Percentiles rank a stretch among this genome's conserved stretches.
Conservation (phyloP, 2,329 filamentous ascomycete genomes). For the Colletotrichum godetiae region DNA sequence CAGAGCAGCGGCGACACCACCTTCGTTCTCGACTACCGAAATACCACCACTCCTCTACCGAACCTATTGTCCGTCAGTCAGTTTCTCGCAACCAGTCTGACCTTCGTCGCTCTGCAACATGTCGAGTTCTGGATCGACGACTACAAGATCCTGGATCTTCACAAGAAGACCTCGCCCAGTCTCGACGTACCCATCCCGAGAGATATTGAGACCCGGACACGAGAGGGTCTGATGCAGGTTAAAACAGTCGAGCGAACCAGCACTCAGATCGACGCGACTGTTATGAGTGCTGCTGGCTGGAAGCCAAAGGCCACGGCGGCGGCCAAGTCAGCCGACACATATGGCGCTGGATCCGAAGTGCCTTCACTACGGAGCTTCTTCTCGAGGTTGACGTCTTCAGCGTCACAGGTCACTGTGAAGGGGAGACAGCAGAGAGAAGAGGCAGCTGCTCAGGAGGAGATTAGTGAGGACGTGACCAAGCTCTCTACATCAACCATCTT, state of each 20-base stretch:
- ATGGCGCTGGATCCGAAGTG: slow-evolving; percentile 61
- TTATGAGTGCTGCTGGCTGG: slow-evolving; percentile 90
- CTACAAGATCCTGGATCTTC: slow-evolving; percentile 80
- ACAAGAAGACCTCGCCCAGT: slow-evolving; percentile 87
- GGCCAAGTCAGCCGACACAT: slow-evolving; percentile 59
- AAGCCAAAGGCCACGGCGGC: slow-evolving; percentile 66
- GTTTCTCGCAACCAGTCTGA: slow-evolving; percentile 94
- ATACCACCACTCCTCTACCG: slow-evolving; percentile 86
- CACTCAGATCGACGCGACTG: slow-evolving; percentile 90
- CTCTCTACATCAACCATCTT: slow-evolving; percentile 84
- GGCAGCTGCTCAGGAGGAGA: slow-evolving; percentile 68
- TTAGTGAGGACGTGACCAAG: slow-evolving; percentile 78
- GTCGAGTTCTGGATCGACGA: slow-evolving; percentile 94
- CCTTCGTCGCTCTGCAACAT: slow-evolving; percentile 88
- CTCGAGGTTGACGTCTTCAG: slow-evolving; percentile 74
- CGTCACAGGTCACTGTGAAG: slow-evolving; percentile 61
- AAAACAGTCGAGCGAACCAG: slow-evolving; percentile 83
- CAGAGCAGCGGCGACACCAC: slow-evolving; percentile 79
- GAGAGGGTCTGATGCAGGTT: slow-evolving; percentile 90
- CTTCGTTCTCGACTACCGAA: slow-evolving; percentile 96
- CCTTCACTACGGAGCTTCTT: slow-evolving; percentile 84
- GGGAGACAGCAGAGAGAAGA: slow-evolving; percentile 73
- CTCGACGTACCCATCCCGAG: slow-evolving; percentile 77
- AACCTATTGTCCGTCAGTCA: slow-evolving; percentile 88
- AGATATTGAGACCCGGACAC: slow-evolving; percentile 84